Percentiles rank a stretch among this genome's conserved stretches.
phyloP scores from a whole-genome alignment of 2,329 filamentous ascomycete genomes.

The Hortaea werneckii region DNA sequence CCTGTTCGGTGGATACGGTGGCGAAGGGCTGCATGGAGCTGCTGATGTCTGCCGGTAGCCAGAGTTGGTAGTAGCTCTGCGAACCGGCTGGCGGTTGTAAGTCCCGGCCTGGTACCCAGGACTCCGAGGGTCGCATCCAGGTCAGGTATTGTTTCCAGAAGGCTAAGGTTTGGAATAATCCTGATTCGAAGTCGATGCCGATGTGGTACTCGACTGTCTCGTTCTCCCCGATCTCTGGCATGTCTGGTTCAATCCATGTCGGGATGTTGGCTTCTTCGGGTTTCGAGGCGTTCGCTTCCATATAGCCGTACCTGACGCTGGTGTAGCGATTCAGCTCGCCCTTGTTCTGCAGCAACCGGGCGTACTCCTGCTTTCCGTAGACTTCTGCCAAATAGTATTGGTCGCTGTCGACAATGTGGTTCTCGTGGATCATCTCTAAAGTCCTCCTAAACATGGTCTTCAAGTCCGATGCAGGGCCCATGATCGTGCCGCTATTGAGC shows the following conservation, averaged over 20 bases:
- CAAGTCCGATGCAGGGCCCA: conserved; percentile 27
- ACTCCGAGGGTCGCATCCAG: conserved; percentile 20
- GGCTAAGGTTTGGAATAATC: conserved; percentile 34
- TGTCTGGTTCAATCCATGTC: conserved; percentile 11
- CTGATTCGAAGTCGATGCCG: conserved; percentile 38
- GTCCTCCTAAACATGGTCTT: conserved; percentile 34
- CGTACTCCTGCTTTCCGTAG: conserved; percentile 44
- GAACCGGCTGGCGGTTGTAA: conserved; percentile 3
- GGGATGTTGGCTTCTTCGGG: conserved; percentile 5
- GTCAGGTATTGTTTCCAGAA: conserved; percentile 21
- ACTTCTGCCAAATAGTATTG: conserved; percentile 42
- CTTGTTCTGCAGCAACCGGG: conserved; percentile 32
- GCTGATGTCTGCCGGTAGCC: conserved; percentile 1
- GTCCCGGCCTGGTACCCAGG: not conserved
- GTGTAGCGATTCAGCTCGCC: conserved; percentile 8
- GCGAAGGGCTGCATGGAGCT: conserved; percentile 2
- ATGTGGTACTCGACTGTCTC: conserved; percentile 33
- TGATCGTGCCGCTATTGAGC: conserved; percentile 37
- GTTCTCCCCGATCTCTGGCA: conserved; percentile 21
- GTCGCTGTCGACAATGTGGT: conserved; percentile 26
- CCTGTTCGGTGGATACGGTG: not conserved
- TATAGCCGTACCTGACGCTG: not conserved
- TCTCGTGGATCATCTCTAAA: conserved; percentile 27
- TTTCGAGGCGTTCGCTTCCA: conserved; percentile 15
- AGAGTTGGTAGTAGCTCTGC: conserved; percentile 1